Conservation (phyloP, 805 yeast species). For the Cyberlindnera galapagoensis region DNA sequence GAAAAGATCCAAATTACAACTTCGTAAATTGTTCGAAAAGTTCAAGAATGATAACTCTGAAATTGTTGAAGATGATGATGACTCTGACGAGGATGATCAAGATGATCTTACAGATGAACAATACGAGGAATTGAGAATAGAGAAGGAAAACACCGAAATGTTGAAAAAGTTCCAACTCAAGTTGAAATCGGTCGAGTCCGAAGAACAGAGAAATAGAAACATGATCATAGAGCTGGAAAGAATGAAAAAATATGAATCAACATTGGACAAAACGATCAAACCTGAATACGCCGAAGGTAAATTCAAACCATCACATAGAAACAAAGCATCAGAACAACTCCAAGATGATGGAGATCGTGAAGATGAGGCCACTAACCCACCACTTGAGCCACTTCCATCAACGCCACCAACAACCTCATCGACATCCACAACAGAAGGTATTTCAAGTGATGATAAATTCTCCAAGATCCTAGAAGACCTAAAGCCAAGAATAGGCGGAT, state of each 20-base stretch:
- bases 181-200: conserved; percentile 9
- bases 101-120: conserved; percentile 29
- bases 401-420: too few species aligned
- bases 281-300: conserved; percentile 12
- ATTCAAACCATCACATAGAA: conserved; percentile 17
- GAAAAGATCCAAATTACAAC: conserved; percentile 38
- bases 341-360: conserved; percentile 35
- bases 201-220: conserved; percentile 14
- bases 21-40: conserved; percentile 39
- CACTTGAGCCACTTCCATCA: too few species aligned
- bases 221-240: conserved; percentile 19
- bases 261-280: conserved; percentile 28
- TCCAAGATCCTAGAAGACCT: conserved; percentile 20
- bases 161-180: conserved; percentile 17
- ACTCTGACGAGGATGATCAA: conserved; percentile 19
- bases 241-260: conserved; percentile 30
- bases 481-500: conserved; percentile 31
- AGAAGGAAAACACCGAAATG: conserved; percentile 17
- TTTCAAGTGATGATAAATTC: conserved; percentile 15
- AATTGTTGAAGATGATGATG: conserved; percentile 18
- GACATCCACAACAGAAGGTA: too few species aligned
- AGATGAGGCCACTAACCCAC: conserved; percentile 29
- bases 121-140: conserved; percentile 24
- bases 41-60: conserved; percentile 24
- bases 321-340: conserved; percentile 33